Conservation (phyloP, 2,329 filamentous ascomycete genomes). For the Chaetothyriales sp. region DNA sequence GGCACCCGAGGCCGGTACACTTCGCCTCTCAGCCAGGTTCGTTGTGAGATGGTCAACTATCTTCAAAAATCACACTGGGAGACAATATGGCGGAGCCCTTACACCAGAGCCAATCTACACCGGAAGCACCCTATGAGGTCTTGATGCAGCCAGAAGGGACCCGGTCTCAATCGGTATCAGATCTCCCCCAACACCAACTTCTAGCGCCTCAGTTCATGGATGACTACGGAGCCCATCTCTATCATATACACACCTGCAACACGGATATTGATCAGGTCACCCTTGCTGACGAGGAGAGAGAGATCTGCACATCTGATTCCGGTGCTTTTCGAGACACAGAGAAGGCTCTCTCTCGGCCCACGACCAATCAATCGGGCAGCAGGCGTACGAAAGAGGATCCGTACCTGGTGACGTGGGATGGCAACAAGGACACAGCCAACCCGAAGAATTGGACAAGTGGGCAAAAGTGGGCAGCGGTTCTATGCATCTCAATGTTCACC, state of each 20-base stretch:
- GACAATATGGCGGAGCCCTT: background rate
- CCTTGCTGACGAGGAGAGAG: slow-evolving; percentile 5
- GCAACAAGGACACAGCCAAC: slow-evolving; percentile 35
- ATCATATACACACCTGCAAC: slow-evolving; percentile 4
- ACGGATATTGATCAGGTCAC: slow-evolving; percentile 8
- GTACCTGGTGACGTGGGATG: slow-evolving; percentile 33
- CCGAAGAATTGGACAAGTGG: slow-evolving; percentile 39
- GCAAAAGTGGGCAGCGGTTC: slow-evolving; percentile 43
- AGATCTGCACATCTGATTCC: background rate
- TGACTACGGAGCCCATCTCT: slow-evolving; percentile 11
- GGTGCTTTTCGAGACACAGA: slow-evolving; percentile 1
- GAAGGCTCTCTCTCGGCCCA: slow-evolving; percentile 1
- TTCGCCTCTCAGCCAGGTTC: background rate
- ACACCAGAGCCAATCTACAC: background rate
- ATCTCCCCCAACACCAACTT: slow-evolving; percentile 8
- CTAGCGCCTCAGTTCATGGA: slow-evolving; percentile 13
- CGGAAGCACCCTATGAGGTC: background rate
- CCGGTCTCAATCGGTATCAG: slow-evolving; percentile 10
- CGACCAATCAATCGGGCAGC: slow-evolving; percentile 13
- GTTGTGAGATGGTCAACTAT: background rate
- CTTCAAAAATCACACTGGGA: background rate
- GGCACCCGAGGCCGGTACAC: background rate
- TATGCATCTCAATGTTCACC: slow-evolving; percentile 43
- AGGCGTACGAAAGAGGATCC: slow-evolving; percentile 19
- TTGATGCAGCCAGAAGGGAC: background rate